Evolutionary conservation across 768 basidiomycete genomes (phyloP), one percentile per base, ranked within the genome.

Genomic region (Saitozyma podzolica): DNA sequence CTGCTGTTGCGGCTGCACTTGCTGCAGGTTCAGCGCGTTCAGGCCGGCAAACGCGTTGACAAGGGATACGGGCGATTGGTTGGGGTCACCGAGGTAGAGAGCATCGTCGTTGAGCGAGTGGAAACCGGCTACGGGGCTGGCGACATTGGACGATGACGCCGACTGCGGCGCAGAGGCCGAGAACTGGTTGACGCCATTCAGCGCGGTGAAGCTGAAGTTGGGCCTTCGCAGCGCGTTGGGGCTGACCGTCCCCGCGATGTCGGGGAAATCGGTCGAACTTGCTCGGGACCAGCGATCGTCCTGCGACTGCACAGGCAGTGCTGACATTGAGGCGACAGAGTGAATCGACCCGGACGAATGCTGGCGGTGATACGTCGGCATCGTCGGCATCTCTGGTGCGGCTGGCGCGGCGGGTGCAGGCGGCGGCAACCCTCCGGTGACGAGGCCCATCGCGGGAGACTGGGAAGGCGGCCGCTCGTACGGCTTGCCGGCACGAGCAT

Each of bases 401-500:
- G 47, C 47, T 14, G 17, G 17, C 19, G 14, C 14, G 17, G 11
- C 11, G 19, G 51, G 17, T 39, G 39, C 4, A 16, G 14, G 16
- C 16, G 65, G 64, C 50, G 61, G 61, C 4, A 59, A n/a, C 40
- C 58, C 51, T 8, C 61, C 57, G 48, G 54, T 66, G 45, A 13
- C n/a, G 45, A 47, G 45, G 11, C 13, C 11, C 45, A 17, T 47
- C 1, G 62, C 58, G 13, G 74, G 69, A n/a, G 69, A 67, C 53
- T 66, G 71, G 1, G 63, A 53, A 11, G 69, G 57, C 4, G 74
- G 74, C 53, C 74, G 56, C 40, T 76, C 74, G 52, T 76, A 76
- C 5, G 74, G 74, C 45, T 72, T 73, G 9, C 65, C 65, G 9
- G 67, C 58, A 13, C 74, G 65, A 10, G 67, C 66, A 9, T 50